These are phyloP conservation scores for Aureobasidium sp. DNA, from an alignment of 2,329 filamentous ascomycete species.

Conservation along the genomic window DNA sequence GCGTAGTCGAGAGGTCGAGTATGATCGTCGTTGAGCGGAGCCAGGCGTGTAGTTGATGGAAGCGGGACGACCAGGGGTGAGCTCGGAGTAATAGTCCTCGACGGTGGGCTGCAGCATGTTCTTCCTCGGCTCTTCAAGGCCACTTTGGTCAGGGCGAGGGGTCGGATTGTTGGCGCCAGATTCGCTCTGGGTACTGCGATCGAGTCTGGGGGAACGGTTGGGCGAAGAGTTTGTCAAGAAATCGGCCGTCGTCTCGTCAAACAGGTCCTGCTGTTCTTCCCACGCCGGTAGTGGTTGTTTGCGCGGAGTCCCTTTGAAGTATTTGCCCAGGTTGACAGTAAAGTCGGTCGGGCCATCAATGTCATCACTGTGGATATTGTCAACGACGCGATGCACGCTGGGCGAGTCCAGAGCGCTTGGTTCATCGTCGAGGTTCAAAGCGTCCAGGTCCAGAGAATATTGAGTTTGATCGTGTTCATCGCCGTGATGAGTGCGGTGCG, in stretches of 20 bases:
- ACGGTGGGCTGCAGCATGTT: constrained; percentile 26
- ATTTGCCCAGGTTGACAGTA: constrained; percentile 28
- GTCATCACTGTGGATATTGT: constrained; percentile 25
- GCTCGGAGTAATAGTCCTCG: constrained; percentile 27
- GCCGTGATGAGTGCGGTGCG: neutral
- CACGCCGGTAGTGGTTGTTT: constrained; percentile 1
- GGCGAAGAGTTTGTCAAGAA: constrained; percentile 15
- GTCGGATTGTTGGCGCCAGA: neutral
- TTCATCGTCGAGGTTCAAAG: constrained; percentile 21
- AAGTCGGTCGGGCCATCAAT: constrained; percentile 32
- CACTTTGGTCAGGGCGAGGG: constrained; percentile 19
- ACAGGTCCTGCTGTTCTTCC: constrained; percentile 2
- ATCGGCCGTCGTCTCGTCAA: neutral
- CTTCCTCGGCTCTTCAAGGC: constrained; percentile 16
- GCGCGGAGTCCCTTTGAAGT: constrained; percentile 18
- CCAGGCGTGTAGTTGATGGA: constrained; percentile 7
- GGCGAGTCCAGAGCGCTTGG: constrained; percentile 14
- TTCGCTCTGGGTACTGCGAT: neutral
- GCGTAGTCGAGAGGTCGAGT: constrained; percentile 1
- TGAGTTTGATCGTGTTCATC: constrained; percentile 12
- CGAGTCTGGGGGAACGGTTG: neutral
- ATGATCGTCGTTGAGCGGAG: constrained; percentile 12
- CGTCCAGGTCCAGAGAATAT: constrained; percentile 27
- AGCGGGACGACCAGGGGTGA: constrained; percentile 21
- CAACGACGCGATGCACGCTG: constrained; percentile 18